Conservation (phyloP, 2,329 filamentous ascomycete genomes). For the Fusarium sp. region DNA sequence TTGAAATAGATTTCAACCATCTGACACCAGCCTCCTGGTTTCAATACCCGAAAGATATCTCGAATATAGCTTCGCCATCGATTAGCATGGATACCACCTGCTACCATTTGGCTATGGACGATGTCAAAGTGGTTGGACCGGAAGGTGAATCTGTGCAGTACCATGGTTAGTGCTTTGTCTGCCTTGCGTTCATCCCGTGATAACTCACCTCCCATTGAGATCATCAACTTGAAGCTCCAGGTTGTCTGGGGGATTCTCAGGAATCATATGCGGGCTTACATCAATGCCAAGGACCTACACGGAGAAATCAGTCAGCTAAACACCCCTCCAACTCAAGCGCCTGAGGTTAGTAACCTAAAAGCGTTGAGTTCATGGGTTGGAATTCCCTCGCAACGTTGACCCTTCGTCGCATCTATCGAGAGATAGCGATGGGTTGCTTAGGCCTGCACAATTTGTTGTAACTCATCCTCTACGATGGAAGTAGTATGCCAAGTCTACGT, state of each 20-base stretch:
- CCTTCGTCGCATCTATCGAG: too few species aligned
- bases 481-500: not conserved
- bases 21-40: constrained; percentile 84
- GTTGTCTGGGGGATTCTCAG: constrained; percentile 72
- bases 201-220: constrained; percentile 68
- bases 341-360: not conserved
- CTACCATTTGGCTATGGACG: constrained; percentile 80
- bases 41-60: constrained; percentile 78
- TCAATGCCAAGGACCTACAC: constrained; percentile 76
- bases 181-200: not conserved
- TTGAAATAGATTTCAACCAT: constrained; percentile 90
- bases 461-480: not conserved
- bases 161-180: constrained; percentile 11
- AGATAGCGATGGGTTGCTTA: not conserved
- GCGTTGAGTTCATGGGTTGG: not conserved
- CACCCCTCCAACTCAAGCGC: not conserved
- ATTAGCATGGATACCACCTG: constrained; percentile 75
- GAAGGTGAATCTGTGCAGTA: constrained; percentile 69
- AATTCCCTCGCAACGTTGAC: not conserved
- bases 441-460: not conserved
- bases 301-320: not conserved
- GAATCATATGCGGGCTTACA: constrained; percentile 75
- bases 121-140: constrained; percentile 79
- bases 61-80: constrained; percentile 81
- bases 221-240: constrained; percentile 79